Base-by-base conservation (phyloP, 176 grass and related monocot species). In the Chloris gayana region DNA sequence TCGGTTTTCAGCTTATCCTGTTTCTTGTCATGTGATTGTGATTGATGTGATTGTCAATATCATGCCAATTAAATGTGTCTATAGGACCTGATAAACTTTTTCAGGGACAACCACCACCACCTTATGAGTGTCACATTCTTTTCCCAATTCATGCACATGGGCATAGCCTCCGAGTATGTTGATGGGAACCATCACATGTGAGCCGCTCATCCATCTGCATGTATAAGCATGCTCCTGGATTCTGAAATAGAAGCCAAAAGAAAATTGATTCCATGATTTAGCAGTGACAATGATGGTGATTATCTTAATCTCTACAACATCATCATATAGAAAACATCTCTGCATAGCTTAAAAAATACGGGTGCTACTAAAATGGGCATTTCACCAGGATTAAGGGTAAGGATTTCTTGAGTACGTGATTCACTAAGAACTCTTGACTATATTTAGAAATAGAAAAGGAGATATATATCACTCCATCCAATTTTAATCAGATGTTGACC, bases 161-260 rank as follows among this genome's bases (percentile, higher is more conserved):
- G 64, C 96, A 99, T 31, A 99, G 84, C 78, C 97, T 93, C 65
- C 82, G 86, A 14, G 97, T 96, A 84, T 95, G 84, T 44, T 90
- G 88, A 84, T 96, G 97, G 18, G 84, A 93, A 56, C 90, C 92
- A 67, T 96, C 97, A 71, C 88, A 99, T 25, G 85, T 92, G 25
- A 98, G 86, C 62, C 78, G 58, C 41, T 91, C 85, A 74, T 95
- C 90, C 85, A 84, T 88, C 88, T 96, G 93, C 83, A 89, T 91
- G 59, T 88, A 93, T 74, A 96, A 85, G 82, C 97, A 99, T 42
- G 90, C 93, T 56, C 90, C 90, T 42, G 90, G 93, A 69, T 95
- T 95, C 93, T 95, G 85, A 80, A 95, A 91, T 51, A 84, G 54
- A 57, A 65, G n/a, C 54, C 51, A 76, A 64, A 87, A 9, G 10